Percentiles rank a stretch among this genome's conserved stretches.
Conservation (phyloP, 306 rosid genomes). For the Rubus parviflorus region DNA sequence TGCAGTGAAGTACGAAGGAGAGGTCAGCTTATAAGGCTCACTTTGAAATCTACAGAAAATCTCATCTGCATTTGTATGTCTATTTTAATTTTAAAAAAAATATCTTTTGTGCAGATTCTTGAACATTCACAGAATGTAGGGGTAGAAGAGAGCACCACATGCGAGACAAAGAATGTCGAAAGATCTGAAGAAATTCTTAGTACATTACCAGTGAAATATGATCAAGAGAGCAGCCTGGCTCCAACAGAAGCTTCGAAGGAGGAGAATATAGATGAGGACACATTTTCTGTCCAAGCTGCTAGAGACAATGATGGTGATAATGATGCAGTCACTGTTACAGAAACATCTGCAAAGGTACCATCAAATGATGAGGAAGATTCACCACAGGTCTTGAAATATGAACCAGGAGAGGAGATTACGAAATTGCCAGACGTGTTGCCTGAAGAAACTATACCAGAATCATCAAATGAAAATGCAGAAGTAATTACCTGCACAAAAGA, state of each 20-base stretch:
- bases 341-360: background rate
- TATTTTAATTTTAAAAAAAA: background rate
- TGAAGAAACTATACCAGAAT: slow-evolving; percentile 20
- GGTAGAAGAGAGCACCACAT: slow-evolving; percentile 22
- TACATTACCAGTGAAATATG: slow-evolving; percentile 21
- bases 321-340: slow-evolving; percentile 8
- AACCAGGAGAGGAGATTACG: slow-evolving; percentile 24
- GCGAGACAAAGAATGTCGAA: slow-evolving; percentile 18
- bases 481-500: slow-evolving; percentile 4
- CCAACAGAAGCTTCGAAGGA: slow-evolving; percentile 23
- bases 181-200: slow-evolving; percentile 1
- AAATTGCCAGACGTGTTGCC: slow-evolving; percentile 6
- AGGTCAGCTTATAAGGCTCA: slow-evolving; percentile 28
- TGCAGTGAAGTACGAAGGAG: slow-evolving; percentile 14
- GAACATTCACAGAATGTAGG: slow-evolving; percentile 17
- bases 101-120: slow-evolving; percentile 25
- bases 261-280: slow-evolving; percentile 15
- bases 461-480: slow-evolving; percentile 15
- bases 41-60: background rate
- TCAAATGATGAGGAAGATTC: slow-evolving; percentile 18
- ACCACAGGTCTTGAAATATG: slow-evolving; percentile 16
- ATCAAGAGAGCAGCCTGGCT: slow-evolving; percentile 13
- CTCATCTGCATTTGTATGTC: background rate
- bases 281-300: slow-evolving; percentile 4
- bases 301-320: slow-evolving; percentile 12